Base-by-base conservation (phyloP, 352 stramenopile species). In the Stramenopiles sp. region DNA sequence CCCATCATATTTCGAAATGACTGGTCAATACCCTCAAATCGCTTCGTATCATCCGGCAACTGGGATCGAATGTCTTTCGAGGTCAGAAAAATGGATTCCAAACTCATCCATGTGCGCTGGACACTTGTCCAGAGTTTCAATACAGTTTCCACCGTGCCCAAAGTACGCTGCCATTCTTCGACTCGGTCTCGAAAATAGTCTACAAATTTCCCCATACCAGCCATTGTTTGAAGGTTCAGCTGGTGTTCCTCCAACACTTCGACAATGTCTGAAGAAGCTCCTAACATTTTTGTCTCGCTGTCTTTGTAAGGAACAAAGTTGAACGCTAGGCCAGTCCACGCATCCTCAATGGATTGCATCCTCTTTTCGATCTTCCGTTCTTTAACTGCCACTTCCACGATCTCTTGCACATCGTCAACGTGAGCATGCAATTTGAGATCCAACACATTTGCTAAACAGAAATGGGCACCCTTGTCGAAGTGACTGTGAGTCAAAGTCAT, bases 291-390 rank as follows among this genome's bases (percentile, higher is more conserved):
- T 73, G 96, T 81, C 74, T 96, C 87, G 6, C 85, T 90, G 49
- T 92, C 83, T 79, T 94, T 93, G 79, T 94, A 94, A 4, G 87
- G 79, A 32, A 93, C 83, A 78, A 96, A 96, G 68, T 94, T 87
- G 32, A 97, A 88, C 73, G 89, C 83, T 68, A 96, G 90, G n/a
- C 83, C 80, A 68, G 81, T 84, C 92, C 91, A 97, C 0, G 87
- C 83, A 0, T 77, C 84, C 80, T 96, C 89, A 73, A 97, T 96
- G 12, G 92, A 82, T 0, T 81, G 83, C n/a, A 97, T 81, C 69
- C 97, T 92, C 76, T 95, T 93, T 77, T 97, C 92, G 75, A 97
- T 97, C 81, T 97, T 97, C 74, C 96, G 92, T 74, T 97, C 92
- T n/a, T 94, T 93, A 12, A 84, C 89, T 69, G 91, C 92, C 75